Base-by-base conservation (phyloP, 805 yeast species). In the Phaffomyces opuntiae region DNA sequence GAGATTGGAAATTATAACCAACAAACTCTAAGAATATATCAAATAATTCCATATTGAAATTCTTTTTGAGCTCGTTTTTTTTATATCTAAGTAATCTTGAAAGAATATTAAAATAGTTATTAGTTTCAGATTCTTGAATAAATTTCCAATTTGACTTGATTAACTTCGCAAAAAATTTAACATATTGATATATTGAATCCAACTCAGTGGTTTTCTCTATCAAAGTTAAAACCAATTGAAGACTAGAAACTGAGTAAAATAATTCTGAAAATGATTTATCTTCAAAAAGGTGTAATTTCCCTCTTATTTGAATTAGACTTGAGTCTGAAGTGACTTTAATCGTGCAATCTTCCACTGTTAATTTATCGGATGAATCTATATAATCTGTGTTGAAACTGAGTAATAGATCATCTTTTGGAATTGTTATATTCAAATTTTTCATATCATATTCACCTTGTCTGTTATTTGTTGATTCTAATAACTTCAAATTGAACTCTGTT, bases 81-180 rank as follows among this genome's bases (percentile, higher is more conserved):
- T 77, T 79, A 26, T 72, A 64, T 36, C 72, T 74, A 26, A 83
- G 54, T 9, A 84, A 55, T 0, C 81, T 72, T 0, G 76, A 72
- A 2, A 84, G 56, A 3, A 81, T 69, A 25, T 77, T 78, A 53
- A 78, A 84, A 1, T 89, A 89, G 51, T 74, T 75, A 4, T 68
- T 65, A 16, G 72, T 66, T 52, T 81, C 87, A 56, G 83, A 75
- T 49, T 81, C 87, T 40, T 73, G 72, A 27, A 69, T 61, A 43
- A 74, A 63, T 36, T 80, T 66, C 74, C 81, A 71, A 49, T 75
- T 71, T 29, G 66, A 64, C n/a, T 66, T 59, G 11, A 81, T 57
- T 1, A 75, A 39, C 13, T 59, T 56, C 31, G 81, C 68, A 3
- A 81, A 60, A 0, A 76, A 46, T 2, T 64, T 58, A 7, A 80